Evolutionary conservation across 768 basidiomycete species (phyloP).

Genomic region (Amanita jacksonii): DNA sequence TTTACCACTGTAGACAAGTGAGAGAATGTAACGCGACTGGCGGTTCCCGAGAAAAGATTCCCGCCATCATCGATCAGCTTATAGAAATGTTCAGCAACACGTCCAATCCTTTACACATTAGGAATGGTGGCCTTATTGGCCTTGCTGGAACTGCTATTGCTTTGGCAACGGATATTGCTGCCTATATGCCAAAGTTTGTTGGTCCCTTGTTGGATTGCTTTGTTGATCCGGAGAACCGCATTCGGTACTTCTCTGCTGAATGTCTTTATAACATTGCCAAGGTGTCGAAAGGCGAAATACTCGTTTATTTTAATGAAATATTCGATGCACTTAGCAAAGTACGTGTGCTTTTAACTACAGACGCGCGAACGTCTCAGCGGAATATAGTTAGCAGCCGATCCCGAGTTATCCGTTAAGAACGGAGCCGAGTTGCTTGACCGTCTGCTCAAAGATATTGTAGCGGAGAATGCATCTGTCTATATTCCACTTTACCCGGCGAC

Average conservation of each 20-base stretch:
- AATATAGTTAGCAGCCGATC: conserved; percentile 85
- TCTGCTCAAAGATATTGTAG: conserved; percentile 95
- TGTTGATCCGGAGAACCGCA: conserved; percentile 87
- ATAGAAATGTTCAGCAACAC: conserved; percentile 87
- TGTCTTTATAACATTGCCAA: conserved; percentile 97
- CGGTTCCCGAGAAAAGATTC: conserved; percentile 65
- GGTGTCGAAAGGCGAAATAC: conserved; percentile 92
- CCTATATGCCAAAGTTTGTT: conserved; percentile 91
- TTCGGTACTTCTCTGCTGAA: conserved; percentile 96
- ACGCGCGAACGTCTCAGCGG: conserved; percentile 6
- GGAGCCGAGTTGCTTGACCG: conserved; percentile 95
- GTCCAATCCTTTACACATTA: conserved; percentile 75
- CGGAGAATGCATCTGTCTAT: conserved; percentile 92
- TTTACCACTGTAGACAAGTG: conserved; percentile 47
- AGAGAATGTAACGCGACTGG: conserved; percentile 78
- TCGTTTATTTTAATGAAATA: conserved; percentile 96
- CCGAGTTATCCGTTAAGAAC: conserved; percentile 94
- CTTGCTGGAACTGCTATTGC: conserved; percentile 97
- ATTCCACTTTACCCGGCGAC: conserved; percentile 83
- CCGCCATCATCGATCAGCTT: conserved; percentile 86
- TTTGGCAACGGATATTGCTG: conserved; percentile 84
- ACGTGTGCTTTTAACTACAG: conserved; percentile 15
- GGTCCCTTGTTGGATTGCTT: conserved; percentile 86
- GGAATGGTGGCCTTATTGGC: conserved; percentile 94
- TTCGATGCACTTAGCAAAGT: conserved; percentile 98